Evolutionary conservation across 2,329 filamentous ascomycete genomes (phyloP), one percentile per base, ranked within the genome.

Genomic region (Hypoxylon sp.): DNA sequence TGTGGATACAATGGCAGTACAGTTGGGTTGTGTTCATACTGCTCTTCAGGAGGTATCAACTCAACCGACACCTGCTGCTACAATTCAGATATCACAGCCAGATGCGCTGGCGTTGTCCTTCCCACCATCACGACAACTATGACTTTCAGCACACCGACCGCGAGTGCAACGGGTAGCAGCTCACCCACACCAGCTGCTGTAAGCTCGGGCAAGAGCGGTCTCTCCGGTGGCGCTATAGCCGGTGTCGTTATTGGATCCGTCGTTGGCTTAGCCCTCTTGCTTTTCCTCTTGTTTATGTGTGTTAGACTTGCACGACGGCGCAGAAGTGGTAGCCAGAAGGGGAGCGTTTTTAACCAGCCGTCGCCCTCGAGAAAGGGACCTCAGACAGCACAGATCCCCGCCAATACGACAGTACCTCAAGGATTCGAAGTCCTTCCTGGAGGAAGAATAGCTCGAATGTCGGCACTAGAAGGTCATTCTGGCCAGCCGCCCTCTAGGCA

Each of bases 61-160:
- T 91, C 93, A 8, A 98, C 94, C 52, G 94, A 98, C 76, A 96
- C 94, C 3, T 99, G 95, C 81, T 99, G 95, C 78, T 90, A 93
- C 73, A 93, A 88, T 71, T 89, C 94, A 4, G 84, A 93, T 65
- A 89, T 90, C n/a, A 86, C 92, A 61, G 80, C 80, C 24, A 86
- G 89, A 67, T 99, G 95, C 76, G 80, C 86, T 51, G 86, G 87
- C 52, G 91, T 99, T n/a, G 82, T 85, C 24, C 81, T 99, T 6
- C 95, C 95, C 0, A 87, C 87, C 0, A 90, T 93, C 49, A 87
- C 88, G 13, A 85, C 90, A 10, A 89, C 89, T 8, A 86, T 94
- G 66, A 84, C 84, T 5, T 86, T 91, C 60, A 78, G 81, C n/a
- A 83, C 83, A 7, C 67, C 74, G 22, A 66, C 80, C 3, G 77